Base-by-base conservation (phyloP, 192 early-diverging fungal species). In the Coemansia sp. region DNA sequence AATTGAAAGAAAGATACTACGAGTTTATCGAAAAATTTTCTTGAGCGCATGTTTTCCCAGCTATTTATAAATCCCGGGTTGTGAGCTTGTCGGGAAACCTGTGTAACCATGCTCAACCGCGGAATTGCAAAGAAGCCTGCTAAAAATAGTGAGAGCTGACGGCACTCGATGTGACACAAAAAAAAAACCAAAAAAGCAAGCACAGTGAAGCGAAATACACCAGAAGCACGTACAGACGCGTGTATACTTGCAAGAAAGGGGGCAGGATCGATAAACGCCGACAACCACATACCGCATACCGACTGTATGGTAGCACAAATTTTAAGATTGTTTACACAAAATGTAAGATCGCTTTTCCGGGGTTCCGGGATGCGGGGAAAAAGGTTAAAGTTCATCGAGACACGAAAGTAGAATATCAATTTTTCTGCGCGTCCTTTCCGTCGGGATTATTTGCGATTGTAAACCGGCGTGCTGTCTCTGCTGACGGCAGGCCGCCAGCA, bases 401-500 rank as follows among this genome's bases (percentile, higher is more conserved):
- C n/a, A n/a, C n/a, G n/a, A n/a, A n/a, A n/a, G n/a, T n/a, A n/a
- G n/a, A n/a, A n/a, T n/a, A 38, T 38, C 35, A 38, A 16, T 8
- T 32, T 32, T 8, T 32, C 5, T 38, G n/a, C 35, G 11, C 11
- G 11, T 38, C 14, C 11, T 38, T 38, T 38, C 35, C 35, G 6
- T 14, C 35, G 4, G 35, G 35, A 38, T 38, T 38, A 45, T 71
- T 71, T 21, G 52, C 62, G 18, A 71, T 50, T 7, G 21, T 58
- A 19, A 71, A 47, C 25, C 23, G 31, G 24, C 61, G 62, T 31
- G 56, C 51, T 6, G 53, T 44, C 23, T 25, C 22, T 8, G 64
- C 46, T 27, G 31, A n/a, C 5, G 54, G 19, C 9, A 52, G 38
- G 14, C 23, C 24, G 22, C 25, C 27, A 29, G 51, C 40, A 35